Conservation (phyloP, 257 asterid species). For the Linaria vulgaris region DNA sequence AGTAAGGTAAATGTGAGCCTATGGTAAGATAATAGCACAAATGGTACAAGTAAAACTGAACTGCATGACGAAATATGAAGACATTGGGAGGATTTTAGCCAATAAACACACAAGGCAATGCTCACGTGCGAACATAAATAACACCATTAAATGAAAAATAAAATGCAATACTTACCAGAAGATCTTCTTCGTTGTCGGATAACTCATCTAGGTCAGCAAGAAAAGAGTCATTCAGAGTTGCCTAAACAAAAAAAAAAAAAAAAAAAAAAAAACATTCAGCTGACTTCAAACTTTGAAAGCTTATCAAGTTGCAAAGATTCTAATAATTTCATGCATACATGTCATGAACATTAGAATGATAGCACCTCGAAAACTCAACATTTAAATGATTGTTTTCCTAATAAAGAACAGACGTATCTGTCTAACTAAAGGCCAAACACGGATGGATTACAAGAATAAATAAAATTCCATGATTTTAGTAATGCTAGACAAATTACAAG, state of each 20-base stretch:
- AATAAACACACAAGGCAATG: constrained; percentile 8
- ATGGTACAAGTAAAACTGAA: constrained; percentile 12
- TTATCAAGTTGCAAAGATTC: constrained; percentile 3
- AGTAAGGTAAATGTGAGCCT: constrained; percentile 21
- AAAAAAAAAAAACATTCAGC: neutral
- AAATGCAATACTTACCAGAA: constrained; percentile 48
- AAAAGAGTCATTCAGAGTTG: constrained; percentile 93
- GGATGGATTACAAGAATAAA: too few relatives aligned
- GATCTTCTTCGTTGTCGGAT: constrained; percentile 86
- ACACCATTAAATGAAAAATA: neutral
- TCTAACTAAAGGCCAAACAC: neutral
- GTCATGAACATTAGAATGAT: neutral
- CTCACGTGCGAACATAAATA: neutral
- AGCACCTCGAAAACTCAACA: constrained; percentile 1
- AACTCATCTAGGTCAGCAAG: constrained; percentile 95
- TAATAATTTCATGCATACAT: neutral
- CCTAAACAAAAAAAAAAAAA: constrained; percentile 48
- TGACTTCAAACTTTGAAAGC: constrained; percentile 1
- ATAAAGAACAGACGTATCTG: neutral
- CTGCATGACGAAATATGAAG: constrained; percentile 5
- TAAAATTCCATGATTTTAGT: neutral
- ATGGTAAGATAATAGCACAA: constrained; percentile 4
- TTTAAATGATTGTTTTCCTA: neutral
- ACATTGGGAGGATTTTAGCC: constrained; percentile 1
- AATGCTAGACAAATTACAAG: too few relatives aligned